Conservation (phyloP, 2,329 filamentous ascomycete genomes). For the Fusarium napiforme region DNA sequence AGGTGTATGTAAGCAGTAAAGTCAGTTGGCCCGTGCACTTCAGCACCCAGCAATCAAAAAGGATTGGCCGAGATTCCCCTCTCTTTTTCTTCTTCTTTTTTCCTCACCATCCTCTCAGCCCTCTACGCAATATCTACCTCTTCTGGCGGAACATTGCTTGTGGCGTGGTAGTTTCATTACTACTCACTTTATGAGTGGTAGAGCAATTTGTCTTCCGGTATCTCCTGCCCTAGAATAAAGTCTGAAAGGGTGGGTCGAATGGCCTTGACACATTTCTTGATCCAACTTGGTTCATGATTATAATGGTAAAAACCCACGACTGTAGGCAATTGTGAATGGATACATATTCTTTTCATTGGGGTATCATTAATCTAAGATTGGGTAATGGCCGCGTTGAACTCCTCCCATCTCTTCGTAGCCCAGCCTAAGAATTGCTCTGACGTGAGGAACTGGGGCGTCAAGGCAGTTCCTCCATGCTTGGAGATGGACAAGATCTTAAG, state of each 20-base stretch:
- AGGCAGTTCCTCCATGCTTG: constrained; percentile 81
- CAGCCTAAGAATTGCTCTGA: constrained; percentile 67
- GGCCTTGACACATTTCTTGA: constrained; percentile 71
- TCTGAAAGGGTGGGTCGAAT: constrained; percentile 87
- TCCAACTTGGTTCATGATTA: constrained; percentile 9
- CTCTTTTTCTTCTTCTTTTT: constrained; percentile 40
- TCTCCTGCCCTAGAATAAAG: constrained; percentile 85
- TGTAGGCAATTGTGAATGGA: neutral
- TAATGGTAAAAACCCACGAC: neutral
- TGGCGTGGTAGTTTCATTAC: constrained; percentile 63
- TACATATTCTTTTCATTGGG: constrained; percentile 26
- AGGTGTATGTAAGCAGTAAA: neutral
- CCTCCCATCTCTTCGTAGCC: constrained; percentile 51
- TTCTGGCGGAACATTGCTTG: constrained; percentile 42
- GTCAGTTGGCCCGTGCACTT: constrained; percentile 40
- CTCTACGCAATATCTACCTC: constrained; percentile 46
- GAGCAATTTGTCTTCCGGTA: constrained; percentile 77
- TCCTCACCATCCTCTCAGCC: constrained; percentile 46
- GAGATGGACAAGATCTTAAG: constrained; percentile 76
- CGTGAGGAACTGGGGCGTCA: constrained; percentile 72
- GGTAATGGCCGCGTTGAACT: constrained; percentile 48
- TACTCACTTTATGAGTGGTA: constrained; percentile 66
- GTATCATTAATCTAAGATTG: constrained; percentile 47
- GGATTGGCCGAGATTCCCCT: constrained; percentile 43
- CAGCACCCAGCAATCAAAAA: constrained; percentile 15